Conservation (phyloP, 495 filamentous ascomycete species). For the Tuber umbilicatum region DNA sequence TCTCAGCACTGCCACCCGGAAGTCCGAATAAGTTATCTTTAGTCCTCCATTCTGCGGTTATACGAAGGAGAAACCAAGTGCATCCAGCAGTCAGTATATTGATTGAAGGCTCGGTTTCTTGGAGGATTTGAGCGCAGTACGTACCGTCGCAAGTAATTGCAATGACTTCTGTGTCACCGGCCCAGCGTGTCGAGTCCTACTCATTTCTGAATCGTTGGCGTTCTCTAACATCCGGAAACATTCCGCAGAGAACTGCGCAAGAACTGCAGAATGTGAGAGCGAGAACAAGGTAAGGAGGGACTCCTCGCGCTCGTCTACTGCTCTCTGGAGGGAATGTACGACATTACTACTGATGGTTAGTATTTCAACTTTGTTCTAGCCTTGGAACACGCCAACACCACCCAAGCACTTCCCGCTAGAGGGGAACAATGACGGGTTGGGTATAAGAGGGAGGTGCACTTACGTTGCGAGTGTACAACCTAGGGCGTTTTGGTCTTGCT, state of each 20-base stretch:
- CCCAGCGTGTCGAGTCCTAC: slow-evolving; percentile 56
- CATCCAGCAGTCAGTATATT: slow-evolving; percentile 17
- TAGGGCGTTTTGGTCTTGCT: slow-evolving; percentile 58
- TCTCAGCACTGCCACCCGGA: slow-evolving; percentile 64
- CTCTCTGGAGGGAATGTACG: slow-evolving; percentile 42
- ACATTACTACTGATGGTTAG: slow-evolving; percentile 39
- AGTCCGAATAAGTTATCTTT: slow-evolving; percentile 64
- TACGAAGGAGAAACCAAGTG: not conserved
- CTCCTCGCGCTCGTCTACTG: slow-evolving; percentile 44
- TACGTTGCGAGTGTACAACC: slow-evolving; percentile 59
- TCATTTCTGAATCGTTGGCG: slow-evolving; percentile 44
- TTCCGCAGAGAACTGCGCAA: slow-evolving; percentile 60
- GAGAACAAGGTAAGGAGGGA: slow-evolving; percentile 58
- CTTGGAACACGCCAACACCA: not conserved
- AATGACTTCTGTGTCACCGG: slow-evolving; percentile 67
- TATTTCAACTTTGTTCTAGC: slow-evolving; percentile 45
- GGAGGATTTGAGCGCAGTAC: not conserved
- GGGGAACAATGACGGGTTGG: slow-evolving; percentile 8
- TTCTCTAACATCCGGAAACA: slow-evolving; percentile 65
- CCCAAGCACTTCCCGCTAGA: slow-evolving; percentile 40
- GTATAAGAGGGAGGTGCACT: slow-evolving; percentile 43
- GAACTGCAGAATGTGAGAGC: slow-evolving; percentile 60
- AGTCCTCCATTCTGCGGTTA: slow-evolving; percentile 54
- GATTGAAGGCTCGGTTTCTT: not conserved
- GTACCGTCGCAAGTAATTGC: slow-evolving; percentile 52